Evolutionary conservation across 2,329 filamentous ascomycete genomes (phyloP), one percentile per base, ranked within the genome.

Genomic region (Exophiala sp.): DNA sequence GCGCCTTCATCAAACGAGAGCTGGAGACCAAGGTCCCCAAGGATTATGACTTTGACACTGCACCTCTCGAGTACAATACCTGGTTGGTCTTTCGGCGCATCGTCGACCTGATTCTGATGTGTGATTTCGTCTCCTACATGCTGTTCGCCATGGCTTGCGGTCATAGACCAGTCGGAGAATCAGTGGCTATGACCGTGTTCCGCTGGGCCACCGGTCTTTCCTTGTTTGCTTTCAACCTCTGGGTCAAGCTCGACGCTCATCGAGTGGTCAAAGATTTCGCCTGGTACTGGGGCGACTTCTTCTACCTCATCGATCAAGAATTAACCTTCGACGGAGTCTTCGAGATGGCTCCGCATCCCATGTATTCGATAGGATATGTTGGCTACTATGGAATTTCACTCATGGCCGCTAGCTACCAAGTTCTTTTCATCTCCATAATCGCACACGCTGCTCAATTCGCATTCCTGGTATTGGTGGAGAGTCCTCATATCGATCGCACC

Each of bases 211-310:
- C 83, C 40, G 93, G 93, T 44, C 78, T 91, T 58, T 70, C 78
- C 34, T 77, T 97, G 21, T 84, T 98, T 56, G 77, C 86, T 50
- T 97, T 98, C 78, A 98, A 97, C 68, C 77, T 97, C 18, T 97
- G 93, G 90, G 93, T 98, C 57, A 98, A 98, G 72, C 77, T 98
- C 55, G 93, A 98, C 69, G 93, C 93, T 16, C 93, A 98, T 69
- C 81, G 93, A 54, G 93, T 98, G 43, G 93, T 98, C 65, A 97
- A 97, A 70, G 93, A 98, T 70, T 98, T 90, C 72, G 93, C 93
- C 22, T 98, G 93, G 93, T 98, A 97, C 71, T 98, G 93, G 93
- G 93, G 93, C 55, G 93, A 98, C 70, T 97, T 97, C 72, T 98
- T 97, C 76, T 98, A 89, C 70, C 83, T 98, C 64, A 88, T 98